Base-by-base conservation (phyloP, 1,139 yeast species). In the Ogataea hybrid region DNA sequence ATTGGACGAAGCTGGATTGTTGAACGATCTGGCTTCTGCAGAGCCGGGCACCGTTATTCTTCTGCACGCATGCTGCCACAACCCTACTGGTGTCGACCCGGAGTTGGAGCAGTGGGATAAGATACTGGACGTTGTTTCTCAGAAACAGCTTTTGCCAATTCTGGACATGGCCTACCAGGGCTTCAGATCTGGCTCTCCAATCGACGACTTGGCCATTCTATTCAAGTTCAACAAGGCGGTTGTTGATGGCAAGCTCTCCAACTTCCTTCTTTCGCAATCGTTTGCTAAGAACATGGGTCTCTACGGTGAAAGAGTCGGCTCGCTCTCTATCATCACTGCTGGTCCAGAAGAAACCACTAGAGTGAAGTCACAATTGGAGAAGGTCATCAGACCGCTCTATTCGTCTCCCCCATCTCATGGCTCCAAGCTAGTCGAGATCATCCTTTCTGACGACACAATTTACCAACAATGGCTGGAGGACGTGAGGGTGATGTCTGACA, bases 201-300 rank as follows among this genome's bases (percentile, higher is more conserved):
- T 64, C 49, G 65, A 71, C 52, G 81, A 77, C 58, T 71, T 76
- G 54, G 69, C 65, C 21, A 65, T 73, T 50, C 64, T 77, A 53
- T 69, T 77, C 59, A 72, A 71, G 60, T 65, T 76, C 60, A 73
- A 73, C 61, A 67, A 69, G 50, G 68, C 71, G 58, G 77, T 73
- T 14, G 73, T 63, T 29, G 64, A 64, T 41, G 75, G 75, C 44
- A 65, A 68, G 53, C 61, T 76, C 45, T 32, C 50, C 12, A 58
- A 57, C 45, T 57, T 54, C 34, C 74, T 85, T 41, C 71, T 87
- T 47, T 85, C 95, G 63, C 96, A 88, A 69, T 88, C 96, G 2
- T 90, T 90, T 68, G 95, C 97, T 53, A 90, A 90, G 69, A 90
- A 90, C 71, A 86, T 92, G 92, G 98, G 98, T 25, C 77, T 90